These are phyloP conservation scores for Alternaria brassicicola DNA, from an alignment of 2,329 filamentous ascomycete species.

Conservation along the genomic window DNA sequence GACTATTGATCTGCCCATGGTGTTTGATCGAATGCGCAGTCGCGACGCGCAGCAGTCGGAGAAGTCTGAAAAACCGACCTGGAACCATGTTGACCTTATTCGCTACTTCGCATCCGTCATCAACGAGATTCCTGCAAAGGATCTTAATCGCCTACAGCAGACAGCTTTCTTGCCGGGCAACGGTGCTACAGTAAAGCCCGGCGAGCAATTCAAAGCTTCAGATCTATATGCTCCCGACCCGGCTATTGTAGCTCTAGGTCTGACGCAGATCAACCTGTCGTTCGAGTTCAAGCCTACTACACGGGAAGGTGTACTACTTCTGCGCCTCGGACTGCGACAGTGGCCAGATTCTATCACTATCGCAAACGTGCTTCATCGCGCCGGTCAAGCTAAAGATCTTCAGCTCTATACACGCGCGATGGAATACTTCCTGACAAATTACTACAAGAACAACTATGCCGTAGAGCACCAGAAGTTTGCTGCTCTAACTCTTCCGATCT, in stretches of 20 bases:
- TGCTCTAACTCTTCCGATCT: slow-evolving; percentile 52
- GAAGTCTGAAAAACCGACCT: slow-evolving; percentile 61
- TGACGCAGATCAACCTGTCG: slow-evolving; percentile 68
- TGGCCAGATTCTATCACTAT: slow-evolving; percentile 76
- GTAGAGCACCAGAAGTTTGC: slow-evolving; percentile 61
- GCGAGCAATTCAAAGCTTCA: slow-evolving; percentile 45
- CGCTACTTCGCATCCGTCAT: slow-evolving; percentile 91
- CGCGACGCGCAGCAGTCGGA: slow-evolving; percentile 54
- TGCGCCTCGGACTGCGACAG: slow-evolving; percentile 72
- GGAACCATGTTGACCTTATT: slow-evolving; percentile 94
- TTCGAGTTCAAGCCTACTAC: slow-evolving; percentile 67
- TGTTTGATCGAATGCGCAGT: slow-evolving; percentile 83
- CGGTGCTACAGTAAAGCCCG: slow-evolving; percentile 33
- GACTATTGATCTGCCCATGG: slow-evolving; percentile 91
- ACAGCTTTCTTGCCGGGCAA: slow-evolving; percentile 82
- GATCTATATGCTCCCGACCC: slow-evolving; percentile 47
- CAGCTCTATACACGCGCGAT: slow-evolving; percentile 71
- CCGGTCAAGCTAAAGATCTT: slow-evolving; percentile 58
- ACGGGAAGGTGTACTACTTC: slow-evolving; percentile 75
- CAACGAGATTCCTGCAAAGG: slow-evolving; percentile 82
- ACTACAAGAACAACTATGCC: slow-evolving; percentile 77
- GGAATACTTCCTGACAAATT: slow-evolving; percentile 81
- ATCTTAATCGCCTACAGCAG: slow-evolving; percentile 77
- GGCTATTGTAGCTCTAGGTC: slow-evolving; percentile 38
- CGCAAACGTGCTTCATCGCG: slow-evolving; percentile 75